phyloP scores from a whole-genome alignment of 176 grass and related monocot genomes.

The Phyllostachys edulis region DNA sequence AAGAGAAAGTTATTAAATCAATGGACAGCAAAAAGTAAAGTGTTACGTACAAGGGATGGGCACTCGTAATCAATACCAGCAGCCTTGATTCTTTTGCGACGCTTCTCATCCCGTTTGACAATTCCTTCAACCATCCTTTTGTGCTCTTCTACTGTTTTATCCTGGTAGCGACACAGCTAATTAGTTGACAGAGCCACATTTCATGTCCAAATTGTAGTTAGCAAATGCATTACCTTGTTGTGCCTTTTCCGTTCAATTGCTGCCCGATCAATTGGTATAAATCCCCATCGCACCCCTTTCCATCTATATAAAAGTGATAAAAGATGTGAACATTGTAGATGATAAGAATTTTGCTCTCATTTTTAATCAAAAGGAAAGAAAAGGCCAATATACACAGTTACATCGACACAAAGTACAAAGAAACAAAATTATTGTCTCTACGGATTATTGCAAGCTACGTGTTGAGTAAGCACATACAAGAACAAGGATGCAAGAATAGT shows the following conservation, averaged over 20 bases:
- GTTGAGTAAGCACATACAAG: neutral
- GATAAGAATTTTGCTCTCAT: neutral
- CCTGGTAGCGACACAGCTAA: conserved; percentile 41
- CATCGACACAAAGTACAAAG: neutral
- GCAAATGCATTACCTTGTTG: conserved; percentile 60
- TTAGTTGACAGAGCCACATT: neutral
- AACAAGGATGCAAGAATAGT: neutral
- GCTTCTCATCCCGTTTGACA: conserved; percentile 69
- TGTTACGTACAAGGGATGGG: conserved; percentile 73
- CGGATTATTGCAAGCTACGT: neutral
- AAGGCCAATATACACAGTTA: neutral
- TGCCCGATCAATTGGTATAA: conserved; percentile 49
- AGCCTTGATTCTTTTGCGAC: conserved; percentile 73
- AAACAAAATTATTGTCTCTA: neutral
- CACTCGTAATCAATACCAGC: conserved; percentile 84
- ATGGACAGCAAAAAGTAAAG: neutral
- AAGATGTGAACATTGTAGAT: neutral
- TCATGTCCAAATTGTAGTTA: neutral
- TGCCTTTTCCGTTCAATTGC: conserved; percentile 58
- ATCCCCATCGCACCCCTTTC: conserved; percentile 52
- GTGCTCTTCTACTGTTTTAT: conserved; percentile 70
- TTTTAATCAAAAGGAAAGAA: neutral
- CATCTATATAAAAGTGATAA: conserved; percentile 54
- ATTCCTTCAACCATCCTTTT: conserved; percentile 69
- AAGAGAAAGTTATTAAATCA: neutral